Evolutionary conservation across 805 yeast species (phyloP), one percentile per base, ranked within the genome.

Genomic region (Starmerella geochares): DNA sequence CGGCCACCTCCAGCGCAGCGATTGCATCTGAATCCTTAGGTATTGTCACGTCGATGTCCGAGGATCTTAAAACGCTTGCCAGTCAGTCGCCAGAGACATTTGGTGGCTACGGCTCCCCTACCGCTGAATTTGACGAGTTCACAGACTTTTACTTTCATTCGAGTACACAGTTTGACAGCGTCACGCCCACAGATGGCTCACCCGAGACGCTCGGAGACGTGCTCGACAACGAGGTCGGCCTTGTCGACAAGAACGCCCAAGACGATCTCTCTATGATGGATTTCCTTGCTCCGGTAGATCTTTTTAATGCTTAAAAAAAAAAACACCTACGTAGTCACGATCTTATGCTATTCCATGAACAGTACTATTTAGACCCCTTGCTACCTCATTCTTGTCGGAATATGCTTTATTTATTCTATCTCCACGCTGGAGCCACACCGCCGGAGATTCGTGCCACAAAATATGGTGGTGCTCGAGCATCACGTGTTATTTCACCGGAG

Each of bases 181-280:
- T 20, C 32, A 16, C 45, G 19, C 23, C 29, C 7, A 23, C 42
- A 19, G 31, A 32, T 23, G 27, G 19, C 35, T 27, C 31, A 21
- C 45, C 24, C 29, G 33, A 25, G 5, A 21, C 33, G 16, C 41
- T 21, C 3, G 33, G 29, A 1, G 29, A 40, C 33, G 33, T 27
- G 23, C 33, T 40, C 23, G 44, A 40, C 44, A 40, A 7, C 44
- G 44, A 40, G 17, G 32, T 20, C 44, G 23, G 24, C 5, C 45
- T 37, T 16, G 44, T 19, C 8, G 47, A 20, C 40, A 33, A 19
- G n/a, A 36, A 24, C 8, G 38, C 29, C 19, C n/a, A 24, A 10
- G 52, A 47, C 23, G 46, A 48, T 3, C 40, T 47, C 25, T 44
- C 54, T n/a, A 49, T 53, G 33, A 33, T 53, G 36, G 56, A 53